Conservation (phyloP, 1,284 basidiomycete species). For the Spongiforma sp. region DNA sequence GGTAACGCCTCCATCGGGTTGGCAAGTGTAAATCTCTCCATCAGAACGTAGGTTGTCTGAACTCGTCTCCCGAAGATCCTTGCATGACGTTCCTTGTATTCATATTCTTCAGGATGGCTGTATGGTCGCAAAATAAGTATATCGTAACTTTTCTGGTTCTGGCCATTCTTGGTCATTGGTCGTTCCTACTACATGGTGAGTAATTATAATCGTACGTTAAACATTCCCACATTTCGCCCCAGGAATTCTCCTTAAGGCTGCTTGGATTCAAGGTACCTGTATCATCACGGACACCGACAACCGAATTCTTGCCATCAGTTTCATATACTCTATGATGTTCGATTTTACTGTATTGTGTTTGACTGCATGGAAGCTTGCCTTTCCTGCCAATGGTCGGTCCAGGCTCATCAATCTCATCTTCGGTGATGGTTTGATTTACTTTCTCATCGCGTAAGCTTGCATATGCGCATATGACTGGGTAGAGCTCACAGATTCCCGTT, state of each 20-base stretch:
- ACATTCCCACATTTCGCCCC: slow-evolving; percentile 4
- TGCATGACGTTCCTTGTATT: slow-evolving; percentile 5
- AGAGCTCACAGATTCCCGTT: slow-evolving; percentile 8
- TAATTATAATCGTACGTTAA: neutral
- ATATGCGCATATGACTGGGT: slow-evolving; percentile 9
- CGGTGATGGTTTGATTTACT: slow-evolving; percentile 73
- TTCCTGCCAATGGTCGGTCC: slow-evolving; percentile 48
- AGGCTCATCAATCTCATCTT: slow-evolving; percentile 70
- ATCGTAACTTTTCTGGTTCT: slow-evolving; percentile 59
- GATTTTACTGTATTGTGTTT: slow-evolving; percentile 66
- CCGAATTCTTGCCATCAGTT: slow-evolving; percentile 62
- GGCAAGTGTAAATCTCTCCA: slow-evolving; percentile 79
- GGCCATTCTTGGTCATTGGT: slow-evolving; percentile 78
- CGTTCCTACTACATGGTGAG: slow-evolving; percentile 72
- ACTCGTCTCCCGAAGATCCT: neutral
- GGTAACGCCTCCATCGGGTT: slow-evolving; percentile 77
- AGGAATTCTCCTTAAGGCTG: slow-evolving; percentile 67
- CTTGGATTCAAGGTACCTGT: slow-evolving; percentile 58
- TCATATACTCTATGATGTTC: slow-evolving; percentile 76
- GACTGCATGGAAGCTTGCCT: slow-evolving; percentile 64
- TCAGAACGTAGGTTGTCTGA: slow-evolving; percentile 62
- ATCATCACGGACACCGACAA: slow-evolving; percentile 61
- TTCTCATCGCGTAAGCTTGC: slow-evolving; percentile 67
- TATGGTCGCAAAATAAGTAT: slow-evolving; percentile 68
- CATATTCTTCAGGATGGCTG: slow-evolving; percentile 58